Evolutionary conservation across 352 stramenopile genomes (phyloP).

Genomic region (Pythium dissimile): DNA sequence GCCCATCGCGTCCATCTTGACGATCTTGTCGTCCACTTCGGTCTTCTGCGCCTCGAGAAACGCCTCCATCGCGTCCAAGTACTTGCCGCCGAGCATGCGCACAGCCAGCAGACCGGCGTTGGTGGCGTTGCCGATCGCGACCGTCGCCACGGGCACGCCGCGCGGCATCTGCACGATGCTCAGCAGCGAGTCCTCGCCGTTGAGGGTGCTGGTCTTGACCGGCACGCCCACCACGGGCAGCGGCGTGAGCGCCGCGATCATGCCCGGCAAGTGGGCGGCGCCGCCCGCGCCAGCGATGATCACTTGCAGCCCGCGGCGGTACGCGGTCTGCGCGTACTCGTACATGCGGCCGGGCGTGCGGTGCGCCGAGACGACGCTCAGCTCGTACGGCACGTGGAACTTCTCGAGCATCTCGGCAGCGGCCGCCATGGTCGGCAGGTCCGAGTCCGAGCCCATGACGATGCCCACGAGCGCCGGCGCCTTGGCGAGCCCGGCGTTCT

Average conservation of each 20-base stretch:
- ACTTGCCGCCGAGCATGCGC: constrained; percentile 89
- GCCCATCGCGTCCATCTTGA: constrained; percentile 80
- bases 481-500: constrained; percentile 36
- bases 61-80: constrained; percentile 87
- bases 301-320: constrained; percentile 87
- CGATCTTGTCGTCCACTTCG: constrained; percentile 93
- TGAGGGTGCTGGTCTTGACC: constrained; percentile 97
- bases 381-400: constrained; percentile 95
- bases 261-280: constrained; percentile 96
- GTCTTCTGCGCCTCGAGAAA: constrained; percentile 92
- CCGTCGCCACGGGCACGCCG: constrained; percentile 97
- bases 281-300: constrained; percentile 96
- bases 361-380: constrained; percentile 98
- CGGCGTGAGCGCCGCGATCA: constrained; percentile 86
- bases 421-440: constrained; percentile 97
- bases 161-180: constrained; percentile 99
- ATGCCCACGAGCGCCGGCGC: constrained; percentile 66
- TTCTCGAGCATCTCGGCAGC: constrained; percentile 94
- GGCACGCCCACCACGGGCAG: constrained; percentile 95
- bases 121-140: constrained; percentile 97
- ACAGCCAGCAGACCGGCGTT: constrained; percentile 98
- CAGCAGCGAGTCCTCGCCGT: constrained; percentile 96
- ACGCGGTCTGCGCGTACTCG: constrained; percentile 92
- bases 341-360: constrained; percentile 96
- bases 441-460: constrained; percentile 94